Evolutionary conservation across 2,329 filamentous ascomycete species (phyloP).

Genomic region (Rutstroemia sp.): DNA sequence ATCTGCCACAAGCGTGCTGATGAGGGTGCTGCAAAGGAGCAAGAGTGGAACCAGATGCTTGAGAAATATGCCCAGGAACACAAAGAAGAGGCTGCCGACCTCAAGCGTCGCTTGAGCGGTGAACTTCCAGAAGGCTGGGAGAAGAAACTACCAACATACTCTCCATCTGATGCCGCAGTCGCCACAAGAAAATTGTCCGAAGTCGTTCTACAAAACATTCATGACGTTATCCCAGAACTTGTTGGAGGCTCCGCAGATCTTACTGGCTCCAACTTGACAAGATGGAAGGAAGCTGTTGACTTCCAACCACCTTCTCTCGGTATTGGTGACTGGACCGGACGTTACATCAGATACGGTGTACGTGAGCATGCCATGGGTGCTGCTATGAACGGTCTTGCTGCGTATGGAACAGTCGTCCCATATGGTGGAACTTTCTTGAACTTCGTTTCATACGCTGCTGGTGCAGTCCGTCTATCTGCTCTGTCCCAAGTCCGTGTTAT

Average conservation of each 20-base stretch:
- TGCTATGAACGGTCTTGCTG: slow-evolving; percentile 90
- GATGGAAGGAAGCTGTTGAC: slow-evolving; percentile 94
- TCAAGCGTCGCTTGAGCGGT: slow-evolving; percentile 70
- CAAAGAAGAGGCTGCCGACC: slow-evolving; percentile 72
- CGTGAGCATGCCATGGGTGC: slow-evolving; percentile 89
- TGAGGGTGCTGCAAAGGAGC: slow-evolving; percentile 80
- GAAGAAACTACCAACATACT: slow-evolving; percentile 87
- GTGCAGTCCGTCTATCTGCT: slow-evolving; percentile 87
- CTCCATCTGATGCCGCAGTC: slow-evolving; percentile 72
- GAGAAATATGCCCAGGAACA: slow-evolving; percentile 76
- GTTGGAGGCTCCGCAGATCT: slow-evolving; percentile 94
- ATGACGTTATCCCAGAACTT: slow-evolving; percentile 78
- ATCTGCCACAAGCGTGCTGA: slow-evolving; percentile 76
- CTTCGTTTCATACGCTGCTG: slow-evolving; percentile 97
- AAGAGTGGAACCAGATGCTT: slow-evolving; percentile 92
- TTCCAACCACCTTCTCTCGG: slow-evolving; percentile 87
- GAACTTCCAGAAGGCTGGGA: slow-evolving; percentile 95
- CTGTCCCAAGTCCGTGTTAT: slow-evolving; percentile 86
- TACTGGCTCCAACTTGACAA: slow-evolving; percentile 97
- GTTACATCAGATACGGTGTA: slow-evolving; percentile 89
- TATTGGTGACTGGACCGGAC: slow-evolving; percentile 83
- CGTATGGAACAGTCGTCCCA: slow-evolving; percentile 91
- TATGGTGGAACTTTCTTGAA: slow-evolving; percentile 97
- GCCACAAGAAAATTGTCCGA: slow-evolving; percentile 96
- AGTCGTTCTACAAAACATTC: slow-evolving; percentile 82